Evolutionary conservation across 192 early-diverging fungal species (phyloP).

Genomic region (Coemansia sp.): DNA sequence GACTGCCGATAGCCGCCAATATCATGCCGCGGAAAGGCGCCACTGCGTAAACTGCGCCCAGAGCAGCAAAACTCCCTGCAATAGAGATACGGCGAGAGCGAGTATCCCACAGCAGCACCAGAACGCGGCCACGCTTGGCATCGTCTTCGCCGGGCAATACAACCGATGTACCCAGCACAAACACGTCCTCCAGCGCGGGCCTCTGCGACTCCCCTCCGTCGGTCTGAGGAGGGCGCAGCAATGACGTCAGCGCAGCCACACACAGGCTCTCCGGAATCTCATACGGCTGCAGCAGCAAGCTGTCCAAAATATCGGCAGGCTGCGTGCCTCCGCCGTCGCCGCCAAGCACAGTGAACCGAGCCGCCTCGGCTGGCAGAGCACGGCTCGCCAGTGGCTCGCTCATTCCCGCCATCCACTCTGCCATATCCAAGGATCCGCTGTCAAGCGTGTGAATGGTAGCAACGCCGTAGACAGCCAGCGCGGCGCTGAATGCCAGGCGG

Average conservation of each 20-base stretch:
- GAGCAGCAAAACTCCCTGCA: constrained; percentile 51
- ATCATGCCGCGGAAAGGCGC: constrained; percentile 64
- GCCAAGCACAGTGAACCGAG: constrained; percentile 68
- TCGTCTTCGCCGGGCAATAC: constrained; percentile 62
- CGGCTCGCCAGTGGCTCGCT: neutral
- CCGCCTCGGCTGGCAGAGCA: constrained; percentile 26
- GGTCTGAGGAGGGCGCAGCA: constrained; percentile 6
- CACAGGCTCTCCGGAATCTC: constrained; percentile 49
- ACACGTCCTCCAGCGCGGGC: constrained; percentile 50
- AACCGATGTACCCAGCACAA: constrained; percentile 77
- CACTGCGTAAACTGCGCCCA: constrained; percentile 66
- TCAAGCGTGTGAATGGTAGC: constrained; percentile 56
- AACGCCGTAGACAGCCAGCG: constrained; percentile 63
- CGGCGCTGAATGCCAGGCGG: constrained; percentile 68
- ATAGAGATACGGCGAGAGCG: constrained; percentile 56
- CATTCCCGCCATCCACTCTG: constrained; percentile 3
- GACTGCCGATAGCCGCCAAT: constrained; percentile 67
- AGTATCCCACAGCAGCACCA: constrained; percentile 64
- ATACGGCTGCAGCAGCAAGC: constrained; percentile 22
- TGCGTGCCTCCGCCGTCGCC: constrained; percentile 39
- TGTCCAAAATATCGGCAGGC: constrained; percentile 61
- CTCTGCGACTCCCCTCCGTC: neutral
- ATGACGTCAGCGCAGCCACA: constrained; percentile 19
- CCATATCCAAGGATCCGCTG: constrained; percentile 9
- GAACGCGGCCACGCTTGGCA: constrained; percentile 69